Percentiles rank a stretch among this genome's conserved stretches.
Evolutionary conservation across 2,329 filamentous ascomycete species (phyloP).

Genomic region (Bertia moriformis): DNA sequence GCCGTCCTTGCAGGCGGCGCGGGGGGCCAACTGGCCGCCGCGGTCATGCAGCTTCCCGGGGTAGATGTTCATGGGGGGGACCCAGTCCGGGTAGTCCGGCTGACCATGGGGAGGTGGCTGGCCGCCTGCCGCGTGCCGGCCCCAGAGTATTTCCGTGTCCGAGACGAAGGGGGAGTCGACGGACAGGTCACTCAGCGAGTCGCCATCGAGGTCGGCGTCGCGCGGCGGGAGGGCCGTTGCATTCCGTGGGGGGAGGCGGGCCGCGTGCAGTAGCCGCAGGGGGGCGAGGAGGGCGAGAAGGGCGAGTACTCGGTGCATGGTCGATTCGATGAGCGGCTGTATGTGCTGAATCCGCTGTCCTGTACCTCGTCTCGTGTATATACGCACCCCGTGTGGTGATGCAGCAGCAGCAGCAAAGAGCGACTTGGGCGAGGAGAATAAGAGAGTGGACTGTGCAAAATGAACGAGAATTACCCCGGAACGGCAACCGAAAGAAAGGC

Average conservation of each 20-base stretch:
- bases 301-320: not conserved
- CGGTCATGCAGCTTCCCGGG: not conserved
- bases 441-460: too few species aligned
- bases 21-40: not conserved
- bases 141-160: not conserved
- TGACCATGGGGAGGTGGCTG: not conserved
- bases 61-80: not conserved
- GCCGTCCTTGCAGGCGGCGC: not conserved
- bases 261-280: not conserved
- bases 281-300: not conserved
- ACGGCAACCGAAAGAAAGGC: too few species aligned
- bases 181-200: not conserved
- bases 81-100: not conserved
- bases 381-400: too few species aligned
- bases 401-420: too few species aligned
- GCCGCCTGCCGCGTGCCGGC: not conserved
- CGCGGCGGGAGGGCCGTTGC: not conserved
- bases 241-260: not conserved
- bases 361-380: too few species aligned
- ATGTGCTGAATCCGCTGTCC: too few species aligned
- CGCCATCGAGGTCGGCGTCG: not conserved
- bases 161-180: not conserved
- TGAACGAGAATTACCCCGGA: too few species aligned
- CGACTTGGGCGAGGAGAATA: too few species aligned
- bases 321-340: too few species aligned